These are phyloP conservation scores for Neocallimastix lanati DNA, from an alignment of 192 early-diverging fungal genomes.

Conservation along the genomic window DNA sequence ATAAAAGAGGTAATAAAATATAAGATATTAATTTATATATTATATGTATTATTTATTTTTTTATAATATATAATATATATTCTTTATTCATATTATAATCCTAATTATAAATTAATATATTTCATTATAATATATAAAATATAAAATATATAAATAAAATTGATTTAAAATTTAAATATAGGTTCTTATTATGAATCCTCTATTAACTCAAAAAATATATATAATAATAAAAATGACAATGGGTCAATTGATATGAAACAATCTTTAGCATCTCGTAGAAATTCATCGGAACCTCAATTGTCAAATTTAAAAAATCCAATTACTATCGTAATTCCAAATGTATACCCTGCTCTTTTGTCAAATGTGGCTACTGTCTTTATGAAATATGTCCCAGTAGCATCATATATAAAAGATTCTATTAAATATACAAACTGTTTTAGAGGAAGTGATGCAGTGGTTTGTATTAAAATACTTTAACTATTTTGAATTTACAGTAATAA, in stretches of 20 bases:
- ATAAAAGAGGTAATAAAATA: not conserved
- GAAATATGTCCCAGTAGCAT: constrained; percentile 28
- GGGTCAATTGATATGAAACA: not conserved
- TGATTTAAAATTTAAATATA: not conserved
- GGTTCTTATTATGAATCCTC: not conserved
- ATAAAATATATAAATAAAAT: no score
- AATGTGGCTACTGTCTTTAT: constrained; percentile 48
- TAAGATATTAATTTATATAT: not conserved
- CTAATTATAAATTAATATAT: no score
- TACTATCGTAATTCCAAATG: constrained; percentile 7
- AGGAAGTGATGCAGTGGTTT: constrained; percentile 72
- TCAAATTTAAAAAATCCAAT: not conserved
- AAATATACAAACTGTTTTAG: constrained; percentile 73
- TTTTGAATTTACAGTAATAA: no score
- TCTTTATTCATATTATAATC: no score
- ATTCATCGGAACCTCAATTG: not conserved
- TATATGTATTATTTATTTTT: no score
- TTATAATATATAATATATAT: no score
- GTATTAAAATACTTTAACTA: not conserved
- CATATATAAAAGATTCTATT: constrained; percentile 53
- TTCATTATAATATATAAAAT: not conserved
- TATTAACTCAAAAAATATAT: not conserved
- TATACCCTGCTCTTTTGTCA: constrained; percentile 57
- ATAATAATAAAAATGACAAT: not conserved
- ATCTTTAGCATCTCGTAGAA: not conserved